Conservation (phyloP, 129 eudicot species). For the Pulicaria dysenterica region DNA sequence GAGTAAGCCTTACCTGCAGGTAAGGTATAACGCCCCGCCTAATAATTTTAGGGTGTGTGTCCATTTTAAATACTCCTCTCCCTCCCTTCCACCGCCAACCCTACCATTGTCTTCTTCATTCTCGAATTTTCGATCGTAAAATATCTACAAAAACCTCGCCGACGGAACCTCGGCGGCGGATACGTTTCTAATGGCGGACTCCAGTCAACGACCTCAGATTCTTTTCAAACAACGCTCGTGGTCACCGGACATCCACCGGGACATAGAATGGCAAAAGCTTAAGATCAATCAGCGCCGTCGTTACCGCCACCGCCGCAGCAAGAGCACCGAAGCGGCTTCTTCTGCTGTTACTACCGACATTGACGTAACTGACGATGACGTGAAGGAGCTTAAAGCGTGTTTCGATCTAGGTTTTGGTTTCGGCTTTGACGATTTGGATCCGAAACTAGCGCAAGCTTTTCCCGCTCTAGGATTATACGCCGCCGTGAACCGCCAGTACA, state of each 20-base stretch:
- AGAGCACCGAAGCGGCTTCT: slow-evolving; percentile 34
- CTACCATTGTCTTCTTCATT: slow-evolving; percentile 16
- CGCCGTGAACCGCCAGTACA: slow-evolving; percentile 58
- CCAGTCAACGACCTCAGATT: slow-evolving; percentile 17
- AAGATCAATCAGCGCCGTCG: slow-evolving; percentile 42
- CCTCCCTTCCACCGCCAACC: slow-evolving; percentile 12
- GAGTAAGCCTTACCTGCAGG: no score
- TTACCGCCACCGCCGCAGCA: slow-evolving; percentile 25
- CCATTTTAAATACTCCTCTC: slow-evolving; percentile 28
- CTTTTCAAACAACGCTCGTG: slow-evolving; percentile 56
- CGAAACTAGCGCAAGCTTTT: slow-evolving; percentile 55
- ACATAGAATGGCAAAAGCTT: slow-evolving; percentile 59
- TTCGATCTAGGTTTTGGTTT: slow-evolving; percentile 79
- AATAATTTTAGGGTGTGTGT: no score
- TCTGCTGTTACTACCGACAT: neutral
- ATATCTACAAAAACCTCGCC: neutral
- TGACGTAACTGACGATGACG: slow-evolving; percentile 52
- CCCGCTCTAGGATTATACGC: slow-evolving; percentile 75
- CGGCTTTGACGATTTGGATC: slow-evolving; percentile 52
- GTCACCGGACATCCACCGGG: slow-evolving; percentile 64
- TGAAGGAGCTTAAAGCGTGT: slow-evolving; percentile 79
- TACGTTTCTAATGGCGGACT: slow-evolving; percentile 31
- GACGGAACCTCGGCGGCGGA: neutral
- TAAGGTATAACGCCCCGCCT: no score
- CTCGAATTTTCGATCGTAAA: neutral